Evolutionary conservation across 2,329 filamentous ascomycete species (phyloP), one percentile per base, ranked within the genome.

Genomic region (Cyphellophora europaea): DNA sequence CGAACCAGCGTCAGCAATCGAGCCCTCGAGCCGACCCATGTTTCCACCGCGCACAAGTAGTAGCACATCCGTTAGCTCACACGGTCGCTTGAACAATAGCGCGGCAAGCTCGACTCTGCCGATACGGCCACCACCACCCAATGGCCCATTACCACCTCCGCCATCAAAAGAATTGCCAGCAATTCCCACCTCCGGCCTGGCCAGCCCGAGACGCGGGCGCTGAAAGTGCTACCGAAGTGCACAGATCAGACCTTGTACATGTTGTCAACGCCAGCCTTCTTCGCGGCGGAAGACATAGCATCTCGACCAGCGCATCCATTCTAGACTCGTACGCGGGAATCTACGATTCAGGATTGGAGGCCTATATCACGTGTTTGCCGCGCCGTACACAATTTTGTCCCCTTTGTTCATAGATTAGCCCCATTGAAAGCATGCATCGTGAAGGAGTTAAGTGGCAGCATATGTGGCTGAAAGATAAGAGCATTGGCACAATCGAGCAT

Each of bases 61-160:
- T 29, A 49, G 39, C 27, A 37, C 37, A 55, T 53, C 34, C 54
- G 51, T 16, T 53, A 50, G 36, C 8, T n/a, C 8, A n/a, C 21
- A 53, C 53, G 34, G 57, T 50, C 16, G 41, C 61, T 30, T 54
- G n/a, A n/a, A n/a, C 27, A 30, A n/a, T 13, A 30, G 8, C 27
- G 27, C 27, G 8, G 6, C 58, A 33, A 74, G 71, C 3, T 79
- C 80, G 36, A 72, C 69, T 21, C 62, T 86, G 32, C 78, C 81
- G 1, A 70, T 82, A 38, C 72, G 80, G 30, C 67, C 72, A 29
- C 77, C 70, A 18, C 74, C 77, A 25, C 58, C 61, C 5, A 69
- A 71, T 3, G 71, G 65, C 17, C 66, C 72, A 6, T 62, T 79
- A 19, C 75, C 74, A 32, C 69, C 78, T 13, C 69, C 75, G n/a